Evolutionary conservation across 2,329 filamentous ascomycete species (phyloP).

Genomic region (Penicillium sp.): DNA sequence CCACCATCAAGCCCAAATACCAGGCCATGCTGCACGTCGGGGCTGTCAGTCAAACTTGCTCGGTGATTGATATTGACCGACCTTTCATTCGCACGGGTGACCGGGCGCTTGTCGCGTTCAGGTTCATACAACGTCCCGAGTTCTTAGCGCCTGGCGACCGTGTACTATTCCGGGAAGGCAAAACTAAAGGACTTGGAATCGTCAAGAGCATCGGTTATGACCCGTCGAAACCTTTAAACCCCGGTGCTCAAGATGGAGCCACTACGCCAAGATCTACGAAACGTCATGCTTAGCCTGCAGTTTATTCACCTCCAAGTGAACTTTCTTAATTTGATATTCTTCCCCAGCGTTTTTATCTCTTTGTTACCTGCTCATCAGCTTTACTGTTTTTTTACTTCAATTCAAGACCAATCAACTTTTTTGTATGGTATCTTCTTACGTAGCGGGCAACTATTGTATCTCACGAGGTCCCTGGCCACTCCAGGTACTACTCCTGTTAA

Average conservation of each 20-base stretch:
- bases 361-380: not conserved
- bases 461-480: no score
- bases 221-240: constrained; percentile 54
- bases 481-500: no score
- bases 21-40: constrained; percentile 98
- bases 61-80: constrained; percentile 97
- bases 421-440: not conserved
- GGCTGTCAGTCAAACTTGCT: constrained; percentile 90
- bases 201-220: constrained; percentile 92
- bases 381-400: not conserved
- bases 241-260: constrained; percentile 33
- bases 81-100: constrained; percentile 93
- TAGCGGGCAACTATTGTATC: no score
- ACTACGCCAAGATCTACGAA: constrained; percentile 1
- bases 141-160: constrained; percentile 87
- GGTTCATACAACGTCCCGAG: constrained; percentile 91
- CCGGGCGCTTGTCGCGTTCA: constrained; percentile 89
- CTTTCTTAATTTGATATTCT: not conserved
- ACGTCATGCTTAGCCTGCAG: not conserved
- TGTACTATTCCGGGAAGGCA: constrained; percentile 88
- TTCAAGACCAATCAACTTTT: not conserved
- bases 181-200: constrained; percentile 93
- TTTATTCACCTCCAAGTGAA: not conserved
- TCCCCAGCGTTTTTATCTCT: not conserved
- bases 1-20: constrained; percentile 94